Evolutionary conservation across 169 alveolate species (phyloP), one percentile per base, ranked within the genome.

Genomic region (Eimeria brunetti): DNA sequence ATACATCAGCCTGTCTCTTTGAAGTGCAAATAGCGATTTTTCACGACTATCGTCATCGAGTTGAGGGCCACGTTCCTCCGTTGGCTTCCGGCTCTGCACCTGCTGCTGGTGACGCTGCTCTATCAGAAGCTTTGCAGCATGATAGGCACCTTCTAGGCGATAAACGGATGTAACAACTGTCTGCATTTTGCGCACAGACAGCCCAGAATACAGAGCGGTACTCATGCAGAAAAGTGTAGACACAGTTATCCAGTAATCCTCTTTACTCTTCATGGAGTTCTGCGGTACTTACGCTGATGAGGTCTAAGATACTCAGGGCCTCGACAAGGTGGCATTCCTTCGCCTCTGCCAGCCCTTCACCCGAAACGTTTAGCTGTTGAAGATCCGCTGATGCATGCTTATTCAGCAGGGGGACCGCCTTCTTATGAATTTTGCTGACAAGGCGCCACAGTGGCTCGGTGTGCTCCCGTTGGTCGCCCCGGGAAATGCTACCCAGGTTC

Each of bases 381-480:
- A 86, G 83, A 7, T 27, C 92, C 7, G n/a, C 44, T 11, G 92
- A 5, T 49, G 92, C 92, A 24, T 86, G 64, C 67, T 58, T 62
- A 64, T 86, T 83, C 83, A 86, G 36, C 27, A 62, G 80, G 9
- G 92, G 92, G 60, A 86, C 81, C 12, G 92, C 92, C 71, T 86
- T 86, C 81, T 86, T 86, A 36, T 86, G 92, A 33, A 86, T 44
- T 49, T 86, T 86, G 92, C 92, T 41, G 92, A 86, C 92, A 27
- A 86, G 92, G 49, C 92, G 92, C 92, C 92, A 86, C n/a, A 86
- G 36, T n/a, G 92, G 60, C 22, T 62, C 92, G 38, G 92, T 41
- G 64, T 62, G 92, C 22, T 51, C 27, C 44, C 51, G 56, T 14
- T 86, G 83, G 14, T 62, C 46, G 36, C 53, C 73, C 16, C 38